Conservation (phyloP, 139 green algal genomes). For the Parachlorella kessleri region DNA sequence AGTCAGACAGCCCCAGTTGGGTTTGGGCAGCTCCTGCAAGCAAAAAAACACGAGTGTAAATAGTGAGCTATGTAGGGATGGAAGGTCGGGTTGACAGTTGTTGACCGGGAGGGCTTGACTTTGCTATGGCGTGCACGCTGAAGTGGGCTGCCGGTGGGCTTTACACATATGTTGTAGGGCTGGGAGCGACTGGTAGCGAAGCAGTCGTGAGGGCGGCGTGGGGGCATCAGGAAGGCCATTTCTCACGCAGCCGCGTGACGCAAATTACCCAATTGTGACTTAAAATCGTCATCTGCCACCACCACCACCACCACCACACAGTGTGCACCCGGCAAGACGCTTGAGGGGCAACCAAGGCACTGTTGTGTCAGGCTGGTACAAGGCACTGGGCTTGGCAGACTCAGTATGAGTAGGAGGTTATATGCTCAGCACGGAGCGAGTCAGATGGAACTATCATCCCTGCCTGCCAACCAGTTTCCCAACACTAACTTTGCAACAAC, state of each 20-base stretch:
- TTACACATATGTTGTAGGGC: not conserved
- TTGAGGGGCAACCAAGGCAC: not conserved
- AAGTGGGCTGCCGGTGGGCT: not conserved
- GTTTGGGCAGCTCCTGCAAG: slow-evolving; percentile 15
- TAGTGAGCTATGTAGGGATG: not conserved
- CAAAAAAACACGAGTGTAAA: too few species aligned
- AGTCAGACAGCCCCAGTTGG: slow-evolving; percentile 13
- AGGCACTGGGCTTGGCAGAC: not conserved
- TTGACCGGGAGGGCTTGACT: not conserved
- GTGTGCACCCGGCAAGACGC: not conserved
- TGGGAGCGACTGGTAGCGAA: not conserved
- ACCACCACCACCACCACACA: not conserved
- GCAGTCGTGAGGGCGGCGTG: too few species aligned
- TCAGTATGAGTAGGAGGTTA: slow-evolving; percentile 55
- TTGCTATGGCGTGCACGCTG: not conserved
- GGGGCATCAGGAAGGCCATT: slow-evolving; percentile 24
- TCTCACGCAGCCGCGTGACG: slow-evolving; percentile 45
- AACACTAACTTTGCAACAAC: not conserved
- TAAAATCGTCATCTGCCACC: slow-evolving; percentile 25
- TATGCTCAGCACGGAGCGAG: slow-evolving; percentile 22
- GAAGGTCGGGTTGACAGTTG: not conserved
- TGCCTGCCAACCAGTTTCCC: not conserved
- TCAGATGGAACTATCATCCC: slow-evolving; percentile 12
- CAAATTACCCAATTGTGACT: slow-evolving; percentile 52
- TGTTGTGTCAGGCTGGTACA: not conserved